Base-by-base conservation (phyloP, 179 eudicot species). In the Nepenthes alata region DNA sequence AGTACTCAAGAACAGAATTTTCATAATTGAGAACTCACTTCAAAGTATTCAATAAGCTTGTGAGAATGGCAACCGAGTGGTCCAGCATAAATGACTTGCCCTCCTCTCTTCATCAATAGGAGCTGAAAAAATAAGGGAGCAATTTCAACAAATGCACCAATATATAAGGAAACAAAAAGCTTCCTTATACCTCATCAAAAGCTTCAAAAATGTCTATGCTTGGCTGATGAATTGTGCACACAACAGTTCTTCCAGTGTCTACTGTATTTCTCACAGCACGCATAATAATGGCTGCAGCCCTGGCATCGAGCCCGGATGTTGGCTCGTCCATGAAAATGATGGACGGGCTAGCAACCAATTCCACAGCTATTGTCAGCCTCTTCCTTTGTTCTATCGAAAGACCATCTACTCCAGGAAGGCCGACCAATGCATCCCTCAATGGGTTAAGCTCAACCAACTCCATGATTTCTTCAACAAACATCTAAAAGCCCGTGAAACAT, bases 231-330 rank as follows among this genome's bases (percentile, higher is more conserved):
- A 87, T 87, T 5, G 95, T 83, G 70, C 95, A 87, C 9, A 87
- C 89, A 16, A 88, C 83, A n/a, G 96, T 85, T 74, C 96, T 65
- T 35, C 89, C 87, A 2, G 91, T 88, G 52, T 88, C 78, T 4
- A 78, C 89, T 0, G 85, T 86, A 55, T 82, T 88, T 60, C 85
- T 80, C 39, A 86, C 86, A 1, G 90, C 77, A 6, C 90, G 72
- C 94, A 88, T 86, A 3, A 88, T 89, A 58, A 83, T 83, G 12
- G 96, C 89, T 11, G 93, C 96, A 58, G 93, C 96, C 72, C 96
- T 74, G 16, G 93, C 93, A 72, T 88, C 96, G 37, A 88, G 84
- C 2, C 96, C 93, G 2, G 96, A 85, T 51, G 96, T 88, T 12
- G 90, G 95, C 59, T 87, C 90, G 50, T 83, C 95, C 91, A 85